Percentiles rank a stretch among this genome's conserved stretches.
phyloP scores from a whole-genome alignment of 2,329 filamentous ascomycete genomes.

The Rhytidhysteron rufulum region DNA sequence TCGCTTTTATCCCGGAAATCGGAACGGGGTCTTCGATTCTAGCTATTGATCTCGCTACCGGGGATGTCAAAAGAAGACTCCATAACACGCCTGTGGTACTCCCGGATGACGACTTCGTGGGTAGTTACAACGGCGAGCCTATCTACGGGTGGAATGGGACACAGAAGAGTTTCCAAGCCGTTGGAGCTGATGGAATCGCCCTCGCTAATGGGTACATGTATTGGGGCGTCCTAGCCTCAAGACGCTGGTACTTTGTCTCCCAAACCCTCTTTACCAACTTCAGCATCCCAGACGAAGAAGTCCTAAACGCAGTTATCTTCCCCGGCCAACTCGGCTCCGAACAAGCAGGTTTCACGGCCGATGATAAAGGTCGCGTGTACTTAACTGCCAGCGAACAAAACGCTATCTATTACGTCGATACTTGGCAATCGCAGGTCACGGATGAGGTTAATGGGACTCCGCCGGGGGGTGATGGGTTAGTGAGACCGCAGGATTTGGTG shows the following conservation, averaged over 20 bases:
- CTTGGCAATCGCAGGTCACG: slow-evolving; percentile 29
- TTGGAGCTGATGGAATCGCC: slow-evolving; percentile 37
- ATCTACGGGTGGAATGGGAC: slow-evolving; percentile 37
- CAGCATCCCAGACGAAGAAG: slow-evolving; percentile 29
- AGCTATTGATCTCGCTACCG: slow-evolving; percentile 37
- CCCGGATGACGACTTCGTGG: slow-evolving; percentile 39
- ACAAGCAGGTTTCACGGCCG: slow-evolving; percentile 42
- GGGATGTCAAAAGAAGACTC: slow-evolving; percentile 22
- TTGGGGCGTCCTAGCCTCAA: slow-evolving; percentile 40
- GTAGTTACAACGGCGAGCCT: slow-evolving; percentile 33
- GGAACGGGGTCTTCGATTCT: slow-evolving; percentile 35
- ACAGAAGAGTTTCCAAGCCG: slow-evolving; percentile 22
- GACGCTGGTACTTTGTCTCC: slow-evolving; percentile 40
- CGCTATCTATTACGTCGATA: slow-evolving; percentile 43
- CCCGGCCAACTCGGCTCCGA: slow-evolving; percentile 39
- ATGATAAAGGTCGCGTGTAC: slow-evolving; percentile 40
- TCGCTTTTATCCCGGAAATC: slow-evolving; percentile 42
- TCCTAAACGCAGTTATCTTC: slow-evolving; percentile 34
- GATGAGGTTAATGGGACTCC: slow-evolving; percentile 32
- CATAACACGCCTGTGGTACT: slow-evolving; percentile 30
- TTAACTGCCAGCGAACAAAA: slow-evolving; percentile 43
- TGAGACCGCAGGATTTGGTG: slow-evolving; percentile 34
- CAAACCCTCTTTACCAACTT: slow-evolving; percentile 32
- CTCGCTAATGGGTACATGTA: slow-evolving; percentile 40
- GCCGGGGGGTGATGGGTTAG: slow-evolving; percentile 28